Base-by-base conservation (phyloP, 2,329 filamentous ascomycete genomes). In the Penicillium sp. region DNA sequence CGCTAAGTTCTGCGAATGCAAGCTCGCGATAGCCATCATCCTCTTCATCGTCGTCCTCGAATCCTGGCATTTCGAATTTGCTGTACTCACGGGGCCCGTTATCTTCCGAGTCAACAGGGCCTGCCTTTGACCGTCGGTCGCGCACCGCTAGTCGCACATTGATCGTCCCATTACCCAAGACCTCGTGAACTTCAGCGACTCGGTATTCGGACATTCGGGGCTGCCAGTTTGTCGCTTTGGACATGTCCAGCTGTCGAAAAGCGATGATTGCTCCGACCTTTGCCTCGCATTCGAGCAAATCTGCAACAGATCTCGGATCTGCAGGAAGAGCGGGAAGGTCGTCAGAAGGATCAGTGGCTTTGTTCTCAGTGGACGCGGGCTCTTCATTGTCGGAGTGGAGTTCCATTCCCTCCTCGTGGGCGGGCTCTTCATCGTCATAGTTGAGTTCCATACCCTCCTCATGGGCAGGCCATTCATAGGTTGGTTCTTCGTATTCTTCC, bases 41-140 rank as follows among this genome's bases (percentile, higher is more conserved):
- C 2, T 68, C 70, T 8, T 74, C 74, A 12, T 78, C 76, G 0
- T 80, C 80, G 0, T 80, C 80, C 10, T 81, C 82, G 9, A 82
- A 81, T 6, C 83, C 78, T 0, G 86, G 85, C 58, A 83, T 83
- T 60, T 95, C 89, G 56, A 95, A 93, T 50, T 84, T 87, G 54
- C 80, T 83, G 59, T 92, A 95, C 8, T 89, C 70, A 8, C 89
- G 79, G 53, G 86, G 76, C 0, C 89, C 89, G 0, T 86, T 84
- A 33, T 79, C 71, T 9, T 82, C 77, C 8, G 47, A 31, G 6
- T 61, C 55, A 3, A 58, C 92, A 83, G 56, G 83, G 83, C 15
- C 71, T 66, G 60, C 80, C 84, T 54, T 83, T 66, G 80, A 77
- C 4, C 77, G 69, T 42, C 85, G 74, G 62, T 95, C 87, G 25